Evolutionary conservation across 148 eudicot species (phyloP), one percentile per base, ranked within the genome.

Genomic region (Selenicereus undatus): DNA sequence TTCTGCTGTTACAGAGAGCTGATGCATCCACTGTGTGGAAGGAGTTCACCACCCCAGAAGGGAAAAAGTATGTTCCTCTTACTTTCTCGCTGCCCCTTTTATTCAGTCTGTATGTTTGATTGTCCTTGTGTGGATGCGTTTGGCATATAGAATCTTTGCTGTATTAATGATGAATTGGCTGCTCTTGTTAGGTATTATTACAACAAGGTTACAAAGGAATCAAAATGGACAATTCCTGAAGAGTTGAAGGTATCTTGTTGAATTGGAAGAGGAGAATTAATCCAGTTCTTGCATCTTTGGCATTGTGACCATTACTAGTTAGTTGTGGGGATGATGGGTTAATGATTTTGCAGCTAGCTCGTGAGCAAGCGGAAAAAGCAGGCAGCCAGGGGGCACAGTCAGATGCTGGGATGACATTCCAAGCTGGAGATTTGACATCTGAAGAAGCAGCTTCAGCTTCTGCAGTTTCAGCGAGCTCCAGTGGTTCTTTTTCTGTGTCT

Each of bases 21-120:
- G 97, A 95, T 87, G 97, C 99, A 20, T 95, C 97, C 3, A 91
- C 97, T 80, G 94, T 91, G n/a, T 95, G 99, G 99, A 95, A 96
- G 87, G 99, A 96, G 84, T 94, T 96, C 85, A 90, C 98, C 50
- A 92, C 97, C 58, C 81, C 91, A 17, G 98, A 94, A 81, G 99
- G 98, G 75, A 89, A 89, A 84, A 94, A 88, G 99, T 96, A 87
- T 64, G 98, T 78, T 70, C 14, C 42, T 54, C 52, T 51, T 73
- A 32, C 72, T 39, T 27, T 45, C 78, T 85, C 68, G 51, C 3
- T 22, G 39, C 51, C 13, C 58, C 30, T 27, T 62, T 9, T 56
- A 35, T 62, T 56, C 45, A 65, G 35, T n/a, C 68, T 13, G 43
- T 69, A 48, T 18, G 42, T 77, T 77, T 32, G 69, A 32, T 74